Conservation (phyloP, 148 eudicot species). For the Vaccinium corymbosum region DNA sequence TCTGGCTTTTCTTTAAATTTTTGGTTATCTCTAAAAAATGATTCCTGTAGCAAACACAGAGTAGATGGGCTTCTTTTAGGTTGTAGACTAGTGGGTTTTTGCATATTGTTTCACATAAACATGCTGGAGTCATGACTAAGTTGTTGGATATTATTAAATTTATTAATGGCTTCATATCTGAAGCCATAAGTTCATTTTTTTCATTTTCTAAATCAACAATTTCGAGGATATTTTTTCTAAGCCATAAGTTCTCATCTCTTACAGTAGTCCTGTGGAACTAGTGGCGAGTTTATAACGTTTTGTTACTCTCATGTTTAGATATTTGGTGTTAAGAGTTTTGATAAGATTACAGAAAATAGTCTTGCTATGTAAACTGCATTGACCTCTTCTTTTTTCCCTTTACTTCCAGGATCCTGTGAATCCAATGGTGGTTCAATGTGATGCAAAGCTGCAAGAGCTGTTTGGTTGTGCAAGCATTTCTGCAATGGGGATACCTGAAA, state of each 20-base stretch:
- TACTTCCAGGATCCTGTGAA: slow-evolving; percentile 58
- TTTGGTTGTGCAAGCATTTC: slow-evolving; percentile 68
- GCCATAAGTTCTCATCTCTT: background rate
- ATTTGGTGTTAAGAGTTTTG: background rate
- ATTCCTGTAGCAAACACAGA: background rate
- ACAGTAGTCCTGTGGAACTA: background rate
- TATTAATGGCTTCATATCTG: background rate
- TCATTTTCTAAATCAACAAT: background rate
- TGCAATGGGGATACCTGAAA: slow-evolving; percentile 54
- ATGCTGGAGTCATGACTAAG: background rate
- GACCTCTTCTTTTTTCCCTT: background rate
- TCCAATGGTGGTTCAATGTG: slow-evolving; percentile 51
- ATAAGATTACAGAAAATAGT: background rate
- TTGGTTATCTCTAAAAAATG: background rate
- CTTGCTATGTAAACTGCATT: background rate
- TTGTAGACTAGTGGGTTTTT: background rate
- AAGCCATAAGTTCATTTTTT: background rate
- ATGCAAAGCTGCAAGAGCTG: slow-evolving; percentile 70
- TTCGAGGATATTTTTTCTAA: background rate
- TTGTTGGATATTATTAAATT: background rate
- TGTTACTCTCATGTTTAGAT: background rate
- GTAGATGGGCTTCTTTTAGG: background rate
- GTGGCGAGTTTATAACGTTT: background rate
- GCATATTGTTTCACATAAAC: background rate
- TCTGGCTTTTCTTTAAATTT: background rate